Conservation (phyloP, 305 asterid species). For the Solanum hybrid region DNA sequence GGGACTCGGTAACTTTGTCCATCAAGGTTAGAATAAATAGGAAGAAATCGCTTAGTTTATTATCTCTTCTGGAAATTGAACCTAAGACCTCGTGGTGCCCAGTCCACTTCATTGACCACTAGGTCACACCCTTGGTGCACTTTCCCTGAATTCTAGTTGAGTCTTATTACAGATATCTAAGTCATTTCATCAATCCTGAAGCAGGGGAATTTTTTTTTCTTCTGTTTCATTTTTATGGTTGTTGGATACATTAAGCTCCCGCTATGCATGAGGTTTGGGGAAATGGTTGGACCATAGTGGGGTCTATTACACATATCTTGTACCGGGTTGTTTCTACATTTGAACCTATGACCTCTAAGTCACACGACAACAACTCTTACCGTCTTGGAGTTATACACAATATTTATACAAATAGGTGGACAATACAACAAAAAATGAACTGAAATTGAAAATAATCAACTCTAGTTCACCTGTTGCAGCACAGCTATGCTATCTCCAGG, state of each 20-base stretch:
- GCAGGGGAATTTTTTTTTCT: neutral
- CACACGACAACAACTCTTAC: neutral
- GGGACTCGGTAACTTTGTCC: neutral
- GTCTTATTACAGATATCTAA: neutral
- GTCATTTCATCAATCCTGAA: neutral
- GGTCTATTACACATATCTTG: neutral
- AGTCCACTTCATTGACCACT: neutral
- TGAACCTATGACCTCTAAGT: too few relatives aligned
- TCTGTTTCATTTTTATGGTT: neutral
- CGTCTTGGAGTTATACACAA: neutral
- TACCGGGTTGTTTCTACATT: neutral
- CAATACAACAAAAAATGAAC: neutral
- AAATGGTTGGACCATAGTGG: neutral
- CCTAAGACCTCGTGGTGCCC: neutral
- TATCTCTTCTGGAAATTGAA: neutral
- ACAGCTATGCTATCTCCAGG: constrained; percentile 60
- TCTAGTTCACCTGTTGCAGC: constrained; percentile 47
- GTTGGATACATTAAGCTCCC: neutral
- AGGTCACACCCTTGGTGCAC: neutral
- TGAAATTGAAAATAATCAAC: neutral
- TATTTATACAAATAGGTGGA: neutral
- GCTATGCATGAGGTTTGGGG: neutral
- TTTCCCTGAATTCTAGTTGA: neutral
- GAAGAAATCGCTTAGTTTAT: neutral
- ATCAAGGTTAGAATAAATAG: neutral